Conservation (phyloP, 2,329 filamentous ascomycete genomes). For the Eutypella sp. region DNA sequence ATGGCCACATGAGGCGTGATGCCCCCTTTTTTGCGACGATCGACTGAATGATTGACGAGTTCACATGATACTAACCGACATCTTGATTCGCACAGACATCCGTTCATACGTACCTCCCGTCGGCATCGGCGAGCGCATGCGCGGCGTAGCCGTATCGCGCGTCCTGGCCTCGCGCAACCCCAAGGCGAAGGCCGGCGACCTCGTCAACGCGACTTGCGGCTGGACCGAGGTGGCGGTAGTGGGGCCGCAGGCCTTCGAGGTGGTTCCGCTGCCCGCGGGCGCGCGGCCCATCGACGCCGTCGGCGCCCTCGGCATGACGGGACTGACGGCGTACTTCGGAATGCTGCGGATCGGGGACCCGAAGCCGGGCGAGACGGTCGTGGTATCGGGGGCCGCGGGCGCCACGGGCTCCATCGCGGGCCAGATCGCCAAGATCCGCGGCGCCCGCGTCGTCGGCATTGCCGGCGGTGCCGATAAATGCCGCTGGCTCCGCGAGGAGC, state of each 20-base stretch:
- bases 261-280: conserved; percentile 35
- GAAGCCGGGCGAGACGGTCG: conserved; percentile 66
- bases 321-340: conserved; percentile 72
- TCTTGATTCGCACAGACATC: conserved; percentile 26
- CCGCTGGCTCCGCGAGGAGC: conserved; percentile 46
- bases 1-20: background rate
- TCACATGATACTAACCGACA: background rate
- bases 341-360: conserved; percentile 64
- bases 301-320: conserved; percentile 60
- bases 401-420: conserved; percentile 73
- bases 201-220: conserved; percentile 50
- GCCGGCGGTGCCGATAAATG: conserved; percentile 65
- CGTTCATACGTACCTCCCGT: conserved; percentile 65
- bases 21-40: background rate
- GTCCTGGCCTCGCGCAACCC: conserved; percentile 56
- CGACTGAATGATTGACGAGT: background rate
- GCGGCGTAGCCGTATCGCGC: conserved; percentile 54
- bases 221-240: conserved; percentile 65
- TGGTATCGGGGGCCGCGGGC: conserved; percentile 73
- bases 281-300: conserved; percentile 52
- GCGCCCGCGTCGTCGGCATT: conserved; percentile 57
- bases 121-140: conserved; percentile 63
- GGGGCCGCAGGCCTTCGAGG: conserved; percentile 44
- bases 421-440: conserved; percentile 73
- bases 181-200: conserved; percentile 51